Evolutionary conservation across 75 land plant species (phyloP).

Genomic region (Picea glauca): DNA sequence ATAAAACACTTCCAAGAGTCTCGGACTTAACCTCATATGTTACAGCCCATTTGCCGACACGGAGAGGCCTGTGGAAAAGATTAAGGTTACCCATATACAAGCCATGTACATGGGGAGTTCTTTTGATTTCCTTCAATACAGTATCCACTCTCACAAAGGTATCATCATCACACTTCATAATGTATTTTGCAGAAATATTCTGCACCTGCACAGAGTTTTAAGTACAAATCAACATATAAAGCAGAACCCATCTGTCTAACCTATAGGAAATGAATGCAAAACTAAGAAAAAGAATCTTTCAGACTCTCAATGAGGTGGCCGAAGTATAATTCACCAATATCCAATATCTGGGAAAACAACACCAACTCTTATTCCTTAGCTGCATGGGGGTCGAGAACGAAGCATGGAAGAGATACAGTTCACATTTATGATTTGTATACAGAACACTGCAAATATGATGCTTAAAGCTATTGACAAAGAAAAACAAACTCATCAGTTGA

Average conservation of each 20-base stretch:
- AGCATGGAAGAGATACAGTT: neutral
- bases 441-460: too few relatives aligned
- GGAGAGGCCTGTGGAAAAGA: conserved; percentile 58
- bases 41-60: conserved; percentile 74
- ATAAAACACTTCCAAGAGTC: neutral
- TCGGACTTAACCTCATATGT: conserved; percentile 46
- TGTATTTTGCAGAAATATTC: conserved; percentile 51
- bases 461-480: neutral
- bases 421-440: neutral
- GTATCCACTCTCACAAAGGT: conserved; percentile 67
- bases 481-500: neutral
- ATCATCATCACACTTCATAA: conserved; percentile 79
- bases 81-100: conserved; percentile 70
- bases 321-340: neutral
- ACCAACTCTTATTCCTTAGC: neutral
- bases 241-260: neutral
- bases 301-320: neutral
- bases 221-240: neutral
- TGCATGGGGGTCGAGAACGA: neutral
- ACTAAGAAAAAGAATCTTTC: neutral
- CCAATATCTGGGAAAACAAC: neutral
- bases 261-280: neutral
- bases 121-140: conserved; percentile 25
- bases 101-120: conserved; percentile 13
- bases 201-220: conserved; percentile 31